phyloP scores from a whole-genome alignment of 169 alveolate genomes.

The Plasmodium malariae region DNA sequence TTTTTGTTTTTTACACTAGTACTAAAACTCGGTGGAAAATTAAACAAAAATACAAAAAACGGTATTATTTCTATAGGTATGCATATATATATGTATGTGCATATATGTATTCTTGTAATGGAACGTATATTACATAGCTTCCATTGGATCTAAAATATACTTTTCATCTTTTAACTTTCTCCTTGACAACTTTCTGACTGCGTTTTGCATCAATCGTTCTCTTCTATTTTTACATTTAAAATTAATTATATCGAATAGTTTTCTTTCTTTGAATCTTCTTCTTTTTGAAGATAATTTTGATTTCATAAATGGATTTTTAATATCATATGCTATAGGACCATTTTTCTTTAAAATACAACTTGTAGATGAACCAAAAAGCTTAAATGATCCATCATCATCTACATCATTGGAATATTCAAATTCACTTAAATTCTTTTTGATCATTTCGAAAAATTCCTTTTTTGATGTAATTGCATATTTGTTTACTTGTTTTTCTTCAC shows the following conservation, averaged over 20 bases:
- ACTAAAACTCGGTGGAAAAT: too few species aligned
- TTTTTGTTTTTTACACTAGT: too few species aligned
- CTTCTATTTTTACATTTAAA: constrained; percentile 82
- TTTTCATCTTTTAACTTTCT: constrained; percentile 72
- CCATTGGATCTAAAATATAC: constrained; percentile 48
- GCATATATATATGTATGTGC: background rate
- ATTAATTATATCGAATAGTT: constrained; percentile 80
- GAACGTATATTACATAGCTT: constrained; percentile 27
- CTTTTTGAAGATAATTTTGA: constrained; percentile 82
- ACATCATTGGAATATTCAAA: constrained; percentile 41
- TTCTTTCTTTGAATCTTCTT: constrained; percentile 82
- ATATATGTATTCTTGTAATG: background rate
- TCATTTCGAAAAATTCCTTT: constrained; percentile 49
- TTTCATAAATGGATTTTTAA: constrained; percentile 81
- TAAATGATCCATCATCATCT: constrained; percentile 61
- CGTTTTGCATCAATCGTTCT: constrained; percentile 81
- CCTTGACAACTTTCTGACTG: constrained; percentile 75
- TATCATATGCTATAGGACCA: constrained; percentile 83
- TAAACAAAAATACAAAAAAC: too few species aligned
- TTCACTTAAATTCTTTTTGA: constrained; percentile 29
- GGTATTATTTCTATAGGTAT: too few species aligned
- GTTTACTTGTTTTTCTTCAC: background rate
- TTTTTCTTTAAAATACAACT: constrained; percentile 79
- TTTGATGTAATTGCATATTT: background rate
- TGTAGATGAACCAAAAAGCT: constrained; percentile 54